Evolutionary conservation across 371 early-diverging fungal species (phyloP).

Genomic region (Encephalitozoon romaleae): DNA sequence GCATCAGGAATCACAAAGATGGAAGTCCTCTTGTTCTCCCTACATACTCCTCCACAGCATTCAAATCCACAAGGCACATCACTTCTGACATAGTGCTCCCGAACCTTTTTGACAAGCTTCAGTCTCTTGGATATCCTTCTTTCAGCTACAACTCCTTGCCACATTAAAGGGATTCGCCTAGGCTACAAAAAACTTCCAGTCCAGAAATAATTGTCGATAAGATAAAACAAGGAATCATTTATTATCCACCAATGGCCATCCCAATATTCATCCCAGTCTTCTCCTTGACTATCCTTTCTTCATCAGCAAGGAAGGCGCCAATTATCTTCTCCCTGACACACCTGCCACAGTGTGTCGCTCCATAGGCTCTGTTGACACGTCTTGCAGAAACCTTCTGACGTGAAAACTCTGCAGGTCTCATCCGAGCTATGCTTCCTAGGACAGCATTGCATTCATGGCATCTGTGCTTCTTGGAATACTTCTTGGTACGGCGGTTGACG

Average conservation of each 20-base stretch:
- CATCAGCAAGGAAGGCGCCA: conserved; percentile 55
- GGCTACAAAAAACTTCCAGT: background rate
- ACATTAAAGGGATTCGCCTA: background rate
- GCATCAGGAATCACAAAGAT: conserved; percentile 31
- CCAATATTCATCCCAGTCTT: background rate
- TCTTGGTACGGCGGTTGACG: conserved; percentile 42
- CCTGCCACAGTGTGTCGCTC: conserved; percentile 49
- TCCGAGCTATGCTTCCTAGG: conserved; percentile 45
- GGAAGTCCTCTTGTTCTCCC: background rate
- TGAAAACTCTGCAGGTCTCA: conserved; percentile 58
- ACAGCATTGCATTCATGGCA: conserved; percentile 59
- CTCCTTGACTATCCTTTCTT: conserved; percentile 51
- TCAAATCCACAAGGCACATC: conserved; percentile 47
- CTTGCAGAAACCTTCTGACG: conserved; percentile 56
- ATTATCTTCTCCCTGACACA: conserved; percentile 57
- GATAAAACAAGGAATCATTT: conserved; percentile 4
- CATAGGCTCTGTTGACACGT: conserved; percentile 56
- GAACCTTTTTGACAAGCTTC: conserved; percentile 16
- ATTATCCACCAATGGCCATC: background rate
- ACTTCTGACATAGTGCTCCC: conserved; percentile 16
- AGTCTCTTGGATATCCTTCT: conserved; percentile 24
- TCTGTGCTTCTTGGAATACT: conserved; percentile 53
- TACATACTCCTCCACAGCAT: conserved; percentile 4
- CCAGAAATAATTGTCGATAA: background rate
- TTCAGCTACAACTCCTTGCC: conserved; percentile 8